A percentile compares a stretch with the other conserved stretches of the same genome.
phyloP scores from a whole-genome alignment of 352 stramenopile species.

The Phytophthora pini region DNA sequence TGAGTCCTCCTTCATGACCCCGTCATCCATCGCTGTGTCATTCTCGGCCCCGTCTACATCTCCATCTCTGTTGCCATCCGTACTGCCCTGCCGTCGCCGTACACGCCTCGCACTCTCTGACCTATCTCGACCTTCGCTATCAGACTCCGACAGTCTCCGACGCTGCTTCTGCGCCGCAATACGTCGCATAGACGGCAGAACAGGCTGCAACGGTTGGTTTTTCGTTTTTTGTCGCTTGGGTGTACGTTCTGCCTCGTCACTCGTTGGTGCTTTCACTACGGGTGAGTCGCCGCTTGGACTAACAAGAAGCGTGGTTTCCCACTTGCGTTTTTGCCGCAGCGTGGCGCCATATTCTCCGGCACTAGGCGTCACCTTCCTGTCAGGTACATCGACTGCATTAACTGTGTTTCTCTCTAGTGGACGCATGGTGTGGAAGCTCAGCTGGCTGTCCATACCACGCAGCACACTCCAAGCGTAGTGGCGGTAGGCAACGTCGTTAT shows the following conservation, averaged over 20 bases:
- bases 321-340: conserved; percentile 67
- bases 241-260: conserved; percentile 3
- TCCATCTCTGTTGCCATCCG: conserved; percentile 7
- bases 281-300: conserved; percentile 9
- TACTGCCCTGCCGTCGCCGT: conserved; percentile 22
- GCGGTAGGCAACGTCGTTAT: conserved; percentile 60
- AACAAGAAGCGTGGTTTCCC: conserved; percentile 69
- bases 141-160: conserved; percentile 35
- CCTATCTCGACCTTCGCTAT: conserved; percentile 32
- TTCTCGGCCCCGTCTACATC: conserved; percentile 15
- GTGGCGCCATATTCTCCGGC: not conserved
- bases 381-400: not conserved
- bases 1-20: conserved; percentile 20
- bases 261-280: conserved; percentile 2
- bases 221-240: conserved; percentile 40
- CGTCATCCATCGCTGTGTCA: conserved; percentile 4
- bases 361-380: conserved; percentile 17
- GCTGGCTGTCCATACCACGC: conserved; percentile 54
- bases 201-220: conserved; percentile 44
- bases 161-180: conserved; percentile 57
- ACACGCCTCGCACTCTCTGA: conserved; percentile 12
- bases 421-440: conserved; percentile 75
- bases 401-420: conserved; percentile 19
- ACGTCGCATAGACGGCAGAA: conserved; percentile 57
- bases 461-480: conserved; percentile 72